Evolutionary conservation across 768 basidiomycete species (phyloP), one percentile per base, ranked within the genome.

Genomic region (Pisolithus albus): DNA sequence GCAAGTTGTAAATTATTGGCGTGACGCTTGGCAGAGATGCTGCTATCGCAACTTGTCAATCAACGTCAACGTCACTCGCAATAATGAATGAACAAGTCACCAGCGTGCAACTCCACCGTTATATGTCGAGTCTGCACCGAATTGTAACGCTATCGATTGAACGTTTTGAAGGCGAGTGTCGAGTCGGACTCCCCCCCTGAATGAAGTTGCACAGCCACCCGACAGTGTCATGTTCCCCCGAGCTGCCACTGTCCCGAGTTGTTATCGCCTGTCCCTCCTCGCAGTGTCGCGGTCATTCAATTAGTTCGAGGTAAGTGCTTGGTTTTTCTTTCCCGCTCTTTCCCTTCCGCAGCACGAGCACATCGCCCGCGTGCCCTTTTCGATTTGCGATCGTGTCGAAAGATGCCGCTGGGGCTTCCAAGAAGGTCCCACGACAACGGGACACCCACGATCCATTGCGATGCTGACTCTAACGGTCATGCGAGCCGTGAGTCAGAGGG

Each of bases 371-470:
- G 24, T 37, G 28, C 21, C 47, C 28, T 49, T 46, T 44, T 40
- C 10, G 30, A 13, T 34, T 53, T 48, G 49, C 21, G 47, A 36
- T 39, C n/a, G 36, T 36, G 43, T 39, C 18, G 10, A 51, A 39
- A 55, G 19, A 66, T 68, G 64, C 44, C 55, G 30, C 64, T 60
- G 34, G 51, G 61, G 46, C 48, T 64, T 32, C 43, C 55, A 32
- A 47, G 57, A 49, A 52, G 59, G 58, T 52, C 60, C 4, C 55
- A 45, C 30, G 66, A 64, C 43, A 58, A 51, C 43, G 63, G 59
- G 50, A 52, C 60, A 7, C 56, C 57, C 28, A 53, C 61, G 8
- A 46, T 46, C 47, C 57, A 54, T 32, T 55, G 26, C 2, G 39
- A 43, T 41, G 34, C 34, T 19, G 55, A 52, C 50, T 41, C 48